These are phyloP conservation scores for Talaromyces amestolkiae DNA, from an alignment of 2,329 filamentous ascomycete species.

Conservation along the genomic window DNA sequence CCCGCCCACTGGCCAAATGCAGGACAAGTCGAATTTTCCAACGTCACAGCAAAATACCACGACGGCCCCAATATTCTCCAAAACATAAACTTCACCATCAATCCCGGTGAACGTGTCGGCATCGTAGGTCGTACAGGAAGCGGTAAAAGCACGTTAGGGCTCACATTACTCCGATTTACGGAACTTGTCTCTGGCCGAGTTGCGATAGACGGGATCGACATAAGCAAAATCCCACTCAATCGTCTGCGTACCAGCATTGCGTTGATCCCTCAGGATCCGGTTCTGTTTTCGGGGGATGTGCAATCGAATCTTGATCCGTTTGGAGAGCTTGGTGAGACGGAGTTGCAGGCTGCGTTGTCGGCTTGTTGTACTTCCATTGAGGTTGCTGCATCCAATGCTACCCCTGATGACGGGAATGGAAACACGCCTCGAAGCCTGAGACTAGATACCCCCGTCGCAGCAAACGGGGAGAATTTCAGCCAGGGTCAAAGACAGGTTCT, in stretches of 20 bases:
- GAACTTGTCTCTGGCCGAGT: slow-evolving; percentile 52
- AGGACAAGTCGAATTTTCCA: slow-evolving; percentile 27
- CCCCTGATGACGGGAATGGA: slow-evolving; percentile 13
- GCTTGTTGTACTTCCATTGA: slow-evolving; percentile 25
- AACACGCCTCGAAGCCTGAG: slow-evolving; percentile 30
- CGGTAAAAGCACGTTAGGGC: slow-evolving; percentile 44
- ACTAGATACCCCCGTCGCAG: slow-evolving; percentile 54
- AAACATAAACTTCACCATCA: slow-evolving; percentile 25
- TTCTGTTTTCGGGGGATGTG: slow-evolving; percentile 58
- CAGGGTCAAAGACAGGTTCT: slow-evolving; percentile 64
- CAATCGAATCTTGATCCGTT: slow-evolving; percentile 61
- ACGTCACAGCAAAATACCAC: slow-evolving; percentile 27
- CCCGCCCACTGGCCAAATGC: slow-evolving; percentile 27
- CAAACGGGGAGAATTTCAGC: slow-evolving; percentile 46
- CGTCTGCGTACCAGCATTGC: slow-evolving; percentile 55
- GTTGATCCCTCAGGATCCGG: slow-evolving; percentile 60
- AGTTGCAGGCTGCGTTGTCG: slow-evolving; percentile 30
- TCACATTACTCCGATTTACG: slow-evolving; percentile 57
- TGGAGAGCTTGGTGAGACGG: slow-evolving; percentile 52
- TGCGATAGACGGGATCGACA: slow-evolving; percentile 56
- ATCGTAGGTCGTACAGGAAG: slow-evolving; percentile 34
- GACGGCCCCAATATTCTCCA: slow-evolving; percentile 27
- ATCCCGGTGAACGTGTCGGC: slow-evolving; percentile 29
- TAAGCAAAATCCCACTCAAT: slow-evolving; percentile 52
- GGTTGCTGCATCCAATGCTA: slow-evolving; percentile 5